Evolutionary conservation across 306 rosid species (phyloP), one percentile per base, ranked within the genome.

Genomic region (Hippophae gyantsensis): DNA sequence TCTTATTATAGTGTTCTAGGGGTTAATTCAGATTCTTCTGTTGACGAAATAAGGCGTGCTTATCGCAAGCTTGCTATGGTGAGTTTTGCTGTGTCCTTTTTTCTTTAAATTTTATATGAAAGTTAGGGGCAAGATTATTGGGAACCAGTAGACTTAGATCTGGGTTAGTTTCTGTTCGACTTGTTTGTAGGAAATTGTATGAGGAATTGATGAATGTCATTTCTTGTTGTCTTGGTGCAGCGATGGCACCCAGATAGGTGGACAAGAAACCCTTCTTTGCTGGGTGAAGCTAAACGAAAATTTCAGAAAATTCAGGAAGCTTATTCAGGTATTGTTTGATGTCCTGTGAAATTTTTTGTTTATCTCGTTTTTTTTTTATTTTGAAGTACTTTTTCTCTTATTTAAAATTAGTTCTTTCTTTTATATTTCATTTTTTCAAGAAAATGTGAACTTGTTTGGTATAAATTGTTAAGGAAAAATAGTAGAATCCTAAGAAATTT

Each of bases 231-330:
- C 67, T 42, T 44, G 18, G 53, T 73, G 77, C 71, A 87, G 94
- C 83, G 64, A 68, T 90, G 95, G 94, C 97, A 90, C 69, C 97
- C 97, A 0, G 97, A 90, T 77, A 72, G 75, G 56, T 84, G 94
- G 82, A 70, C 84, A 14, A 75, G 72, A 64, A 67, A 69, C 0
- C 94, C 97, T 61, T 82, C 84, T 52, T 54, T 75, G 7, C 42
- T 78, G 51, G 76, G 71, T 14, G 78, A 79, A 65, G 89, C 97
- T 44, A 86, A 86, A 40, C 65, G 50, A 9, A 90, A 72, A 40
- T 86, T 90, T 68, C 97, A 90, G 71, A 76, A 73, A 53, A 82
- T 90, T 56, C 97, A 82, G 75, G 84, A 90, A 77, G 94, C 97
- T 2, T 90, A 90, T 76, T 74, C 94, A 58, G 96, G 96, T 82